A percentile compares a stretch with the other conserved stretches of the same genome.
Evolutionary conservation across 257 asterid species (phyloP).

Genomic region (Primulina huaijiensis): DNA sequence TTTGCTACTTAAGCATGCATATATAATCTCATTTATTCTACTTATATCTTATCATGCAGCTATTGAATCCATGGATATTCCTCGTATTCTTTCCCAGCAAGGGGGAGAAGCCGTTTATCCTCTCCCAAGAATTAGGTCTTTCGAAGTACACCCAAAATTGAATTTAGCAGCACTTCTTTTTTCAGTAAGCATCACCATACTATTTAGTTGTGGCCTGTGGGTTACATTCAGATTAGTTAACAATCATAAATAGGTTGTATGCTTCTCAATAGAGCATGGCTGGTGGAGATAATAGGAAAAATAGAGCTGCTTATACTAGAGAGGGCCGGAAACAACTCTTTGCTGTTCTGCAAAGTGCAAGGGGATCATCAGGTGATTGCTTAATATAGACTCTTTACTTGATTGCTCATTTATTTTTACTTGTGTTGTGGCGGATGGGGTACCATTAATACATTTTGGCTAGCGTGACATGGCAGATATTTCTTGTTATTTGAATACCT

Average conservation of each 20-base stretch:
- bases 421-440: constrained; percentile 18
- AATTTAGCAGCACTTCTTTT: constrained; percentile 82
- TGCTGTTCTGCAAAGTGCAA: constrained; percentile 95
- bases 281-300: constrained; percentile 81
- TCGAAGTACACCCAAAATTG: constrained; percentile 91
- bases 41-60: constrained; percentile 49
- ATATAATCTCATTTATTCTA: constrained; percentile 25
- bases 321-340: constrained; percentile 96
- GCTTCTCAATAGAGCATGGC: constrained; percentile 58
- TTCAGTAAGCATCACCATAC: constrained; percentile 55
- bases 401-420: constrained; percentile 19
- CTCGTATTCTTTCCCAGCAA: constrained; percentile 96
- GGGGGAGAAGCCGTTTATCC: constrained; percentile 99
- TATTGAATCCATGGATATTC: constrained; percentile 90
- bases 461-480: constrained; percentile 16
- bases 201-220: constrained; percentile 5
- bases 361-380: constrained; percentile 94
- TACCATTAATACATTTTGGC: constrained; percentile 2
- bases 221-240: constrained; percentile 24
- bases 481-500: neutral
- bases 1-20: constrained; percentile 11
- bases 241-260: constrained; percentile 16
- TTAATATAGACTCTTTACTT: constrained; percentile 21
- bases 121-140: constrained; percentile 81
- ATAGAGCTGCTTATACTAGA: constrained; percentile 84